Conservation (phyloP, 148 eudicot genomes). For the Nepenthes gracilis region DNA sequence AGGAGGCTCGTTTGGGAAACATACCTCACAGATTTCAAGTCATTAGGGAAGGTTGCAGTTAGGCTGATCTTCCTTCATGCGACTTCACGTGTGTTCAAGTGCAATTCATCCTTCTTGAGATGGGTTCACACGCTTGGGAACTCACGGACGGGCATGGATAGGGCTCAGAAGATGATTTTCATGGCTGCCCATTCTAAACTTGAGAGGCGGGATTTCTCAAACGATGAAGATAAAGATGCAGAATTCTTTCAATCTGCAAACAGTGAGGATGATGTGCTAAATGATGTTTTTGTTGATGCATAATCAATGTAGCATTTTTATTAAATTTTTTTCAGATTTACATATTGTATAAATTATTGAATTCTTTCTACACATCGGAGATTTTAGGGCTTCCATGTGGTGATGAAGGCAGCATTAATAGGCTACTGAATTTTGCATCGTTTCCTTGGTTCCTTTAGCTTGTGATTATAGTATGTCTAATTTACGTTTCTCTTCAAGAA, state of each 20-base stretch:
- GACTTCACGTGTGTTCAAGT: slow-evolving; percentile 66
- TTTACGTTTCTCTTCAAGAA: too few species aligned
- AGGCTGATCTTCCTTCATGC: slow-evolving; percentile 84
- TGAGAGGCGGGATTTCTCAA: slow-evolving; percentile 52
- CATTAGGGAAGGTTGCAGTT: slow-evolving; percentile 77
- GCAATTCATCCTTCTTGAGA: slow-evolving; percentile 38
- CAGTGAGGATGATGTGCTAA: slow-evolving; percentile 75
- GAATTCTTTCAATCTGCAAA: slow-evolving; percentile 53
- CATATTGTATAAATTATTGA: slow-evolving; percentile 30
- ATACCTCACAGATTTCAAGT: slow-evolving; percentile 67
- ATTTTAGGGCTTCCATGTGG: background rate
- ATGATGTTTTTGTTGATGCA: slow-evolving; percentile 79
- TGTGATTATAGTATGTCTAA: too few species aligned
- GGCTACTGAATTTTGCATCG: background rate
- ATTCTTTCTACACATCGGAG: slow-evolving; percentile 19
- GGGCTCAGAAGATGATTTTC: slow-evolving; percentile 77
- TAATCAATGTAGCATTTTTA: slow-evolving; percentile 38
- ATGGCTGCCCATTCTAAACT: slow-evolving; percentile 74
- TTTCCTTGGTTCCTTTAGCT: too few species aligned
- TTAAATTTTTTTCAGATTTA: background rate
- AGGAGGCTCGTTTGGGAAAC: slow-evolving; percentile 99
- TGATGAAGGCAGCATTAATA: background rate
- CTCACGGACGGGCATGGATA: slow-evolving; percentile 51
- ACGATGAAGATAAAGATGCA: slow-evolving; percentile 66
- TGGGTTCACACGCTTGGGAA: slow-evolving; percentile 20